These are phyloP conservation scores for Apiotrichum mycotoxinovorans DNA, from an alignment of 1,284 basidiomycete genomes.

Conservation along the genomic window DNA sequence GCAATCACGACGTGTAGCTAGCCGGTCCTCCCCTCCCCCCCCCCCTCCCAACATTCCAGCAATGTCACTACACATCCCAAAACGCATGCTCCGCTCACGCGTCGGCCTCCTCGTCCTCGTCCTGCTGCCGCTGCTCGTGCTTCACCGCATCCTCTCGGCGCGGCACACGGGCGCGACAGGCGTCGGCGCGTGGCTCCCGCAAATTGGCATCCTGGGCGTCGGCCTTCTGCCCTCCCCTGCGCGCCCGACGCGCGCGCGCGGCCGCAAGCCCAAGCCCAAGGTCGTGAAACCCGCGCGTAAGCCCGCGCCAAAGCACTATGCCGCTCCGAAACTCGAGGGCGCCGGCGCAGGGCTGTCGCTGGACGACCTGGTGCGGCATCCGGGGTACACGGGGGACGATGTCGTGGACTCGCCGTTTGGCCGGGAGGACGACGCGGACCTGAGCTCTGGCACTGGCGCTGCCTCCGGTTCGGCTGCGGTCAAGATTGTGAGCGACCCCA, in stretches of 20 bases:
- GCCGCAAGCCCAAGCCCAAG: background rate
- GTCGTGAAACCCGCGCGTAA: too few relatives aligned
- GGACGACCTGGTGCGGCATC: background rate
- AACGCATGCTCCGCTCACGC: constrained; percentile 7
- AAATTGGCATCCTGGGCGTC: background rate
- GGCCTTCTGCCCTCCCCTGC: background rate
- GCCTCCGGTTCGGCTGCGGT: too few relatives aligned
- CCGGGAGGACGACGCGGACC: background rate
- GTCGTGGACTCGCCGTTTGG: too few relatives aligned
- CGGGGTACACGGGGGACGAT: background rate
- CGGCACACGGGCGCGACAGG: background rate
- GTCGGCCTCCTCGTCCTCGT: background rate
- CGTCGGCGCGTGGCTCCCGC: background rate
- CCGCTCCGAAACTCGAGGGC: background rate
- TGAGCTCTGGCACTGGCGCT: too few relatives aligned
- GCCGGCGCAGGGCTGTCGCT: background rate
- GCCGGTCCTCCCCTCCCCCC: too few relatives aligned
- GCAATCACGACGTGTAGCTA: too few relatives aligned
- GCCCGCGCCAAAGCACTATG: background rate
- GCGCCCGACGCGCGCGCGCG: too few relatives aligned
- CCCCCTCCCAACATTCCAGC: too few relatives aligned
- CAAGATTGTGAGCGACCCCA: background rate
- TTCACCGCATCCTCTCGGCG: background rate
- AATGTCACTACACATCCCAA: background rate
- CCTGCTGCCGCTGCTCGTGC: constrained; percentile 5